Percentiles rank a stretch among this genome's conserved stretches.
Evolutionary conservation across 225 moss, liverwort and hornwort species (phyloP).

Genomic region (Pleurozium schreberi): DNA sequence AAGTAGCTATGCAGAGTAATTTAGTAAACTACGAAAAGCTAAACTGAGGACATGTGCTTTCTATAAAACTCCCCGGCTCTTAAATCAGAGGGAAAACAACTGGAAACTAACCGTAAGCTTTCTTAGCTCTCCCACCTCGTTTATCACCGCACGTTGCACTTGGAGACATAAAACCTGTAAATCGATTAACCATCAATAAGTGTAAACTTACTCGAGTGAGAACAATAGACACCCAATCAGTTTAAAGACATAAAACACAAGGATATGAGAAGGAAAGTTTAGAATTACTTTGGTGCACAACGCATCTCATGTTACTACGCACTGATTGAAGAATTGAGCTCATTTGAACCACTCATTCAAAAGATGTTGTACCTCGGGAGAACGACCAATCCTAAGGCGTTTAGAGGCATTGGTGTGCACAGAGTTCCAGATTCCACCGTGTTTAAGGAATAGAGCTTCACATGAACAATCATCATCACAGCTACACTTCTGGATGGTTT

Average conservation of each 20-base stretch:
- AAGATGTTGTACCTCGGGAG: constrained; percentile 51
- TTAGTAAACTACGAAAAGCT: not conserved
- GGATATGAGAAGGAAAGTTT: not conserved
- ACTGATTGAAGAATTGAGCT: not conserved
- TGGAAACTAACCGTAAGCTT: constrained; percentile 61
- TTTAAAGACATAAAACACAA: not conserved
- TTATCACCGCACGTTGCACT: constrained; percentile 70
- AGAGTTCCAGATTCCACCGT: constrained; percentile 65
- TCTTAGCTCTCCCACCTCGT: constrained; percentile 51
- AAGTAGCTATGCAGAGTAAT: not conserved
- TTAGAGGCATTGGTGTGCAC: constrained; percentile 71
- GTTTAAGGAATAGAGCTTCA: constrained; percentile 46
- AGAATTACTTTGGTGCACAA: not conserved
- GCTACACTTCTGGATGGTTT: constrained; percentile 67
- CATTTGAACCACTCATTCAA: not conserved
- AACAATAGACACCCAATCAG: not conserved
- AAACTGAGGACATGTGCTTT: not conserved
- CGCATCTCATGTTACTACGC: not conserved
- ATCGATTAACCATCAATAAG: not conserved
- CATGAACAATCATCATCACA: constrained; percentile 84
- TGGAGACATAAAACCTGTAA: constrained; percentile 85
- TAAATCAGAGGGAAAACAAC: not conserved
- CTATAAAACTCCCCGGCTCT: not conserved
- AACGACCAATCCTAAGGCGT: constrained; percentile 74
- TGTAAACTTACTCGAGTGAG: not conserved